Evolutionary conservation across 2,329 filamentous ascomycete genomes (phyloP), one percentile per base, ranked within the genome.

Genomic region (Graphiopsis chlorocephala): DNA sequence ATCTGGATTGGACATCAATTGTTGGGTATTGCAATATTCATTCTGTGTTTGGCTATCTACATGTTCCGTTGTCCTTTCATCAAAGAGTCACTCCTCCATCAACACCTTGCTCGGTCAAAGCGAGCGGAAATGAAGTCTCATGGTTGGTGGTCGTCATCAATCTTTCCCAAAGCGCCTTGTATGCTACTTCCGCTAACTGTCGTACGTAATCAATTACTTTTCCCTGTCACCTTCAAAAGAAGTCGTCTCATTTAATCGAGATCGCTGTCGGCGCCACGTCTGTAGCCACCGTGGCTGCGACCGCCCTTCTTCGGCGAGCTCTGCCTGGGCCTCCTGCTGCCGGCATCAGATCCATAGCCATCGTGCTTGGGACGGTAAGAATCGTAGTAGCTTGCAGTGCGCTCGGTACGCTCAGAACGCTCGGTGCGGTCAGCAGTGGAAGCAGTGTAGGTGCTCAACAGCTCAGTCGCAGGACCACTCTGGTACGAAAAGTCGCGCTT

Each of bases 391-490:
- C 71, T 75, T 31, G 71, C 65, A 4, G 72, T 70, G 8, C 50
- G 50, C 8, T 11, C 26, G 26, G 48, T 29, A 4, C 35, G 35
- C 38, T 45, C 38, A 20, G 38, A 20, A 45, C 38, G 38, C 47
- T 25, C 47, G 6, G 72, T 64, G 50, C 68, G 69, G 23, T 64
- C 68, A 55, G 63, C 50, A 8, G 65, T 67, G 26, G 69, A 69
- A 68, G 73, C 75, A 0, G 79, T 81, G 74, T 82, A 81, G 25
- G 76, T 76, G 68, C 72, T 75, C 17, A 74, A 66, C 15, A 66
- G 67, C 64, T 77, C 75, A 15, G 69, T 72, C 28, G 70, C 73
- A 1, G 75, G 71, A 15, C 70, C 74, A n/a, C 68, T 62, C 8
- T 67, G 65, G 70, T 76, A 77, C 33, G 71, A 73, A 69, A 76